Conservation (phyloP, 352 stramenopile species). For the Phytophthora hibernalis region DNA sequence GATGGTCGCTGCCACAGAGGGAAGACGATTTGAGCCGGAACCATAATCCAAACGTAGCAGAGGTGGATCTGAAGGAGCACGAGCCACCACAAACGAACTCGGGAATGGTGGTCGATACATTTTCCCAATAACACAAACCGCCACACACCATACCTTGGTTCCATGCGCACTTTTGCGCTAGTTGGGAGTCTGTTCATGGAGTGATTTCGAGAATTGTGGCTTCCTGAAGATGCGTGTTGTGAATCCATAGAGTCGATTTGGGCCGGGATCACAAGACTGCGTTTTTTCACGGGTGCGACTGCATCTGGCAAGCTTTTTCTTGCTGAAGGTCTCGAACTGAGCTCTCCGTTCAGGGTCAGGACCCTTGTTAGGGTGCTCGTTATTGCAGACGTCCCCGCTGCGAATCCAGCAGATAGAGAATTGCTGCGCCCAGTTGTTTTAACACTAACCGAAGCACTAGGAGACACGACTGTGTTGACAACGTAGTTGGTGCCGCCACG, state of each 20-base stretch:
- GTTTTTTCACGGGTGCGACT: slow-evolving; percentile 2
- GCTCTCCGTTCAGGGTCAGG: slow-evolving; percentile 23
- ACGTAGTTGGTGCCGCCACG: slow-evolving; percentile 29
- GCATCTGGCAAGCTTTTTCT: slow-evolving; percentile 17
- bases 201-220: slow-evolving; percentile 1
- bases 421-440: slow-evolving; percentile 8
- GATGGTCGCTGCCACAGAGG: slow-evolving; percentile 42
- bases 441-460: neutral
- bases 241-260: slow-evolving; percentile 19
- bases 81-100: slow-evolving; percentile 56
- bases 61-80: slow-evolving; percentile 41
- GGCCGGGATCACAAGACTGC: slow-evolving; percentile 25
- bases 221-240: slow-evolving; percentile 8
- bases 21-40: slow-evolving; percentile 65
- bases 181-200: neutral
- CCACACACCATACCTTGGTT: slow-evolving; percentile 9
- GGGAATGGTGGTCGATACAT: slow-evolving; percentile 64
- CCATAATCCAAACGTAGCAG: slow-evolving; percentile 56
- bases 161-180: neutral
- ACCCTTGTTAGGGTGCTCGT: slow-evolving; percentile 27
- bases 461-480: slow-evolving; percentile 17
- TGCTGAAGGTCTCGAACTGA: neutral
- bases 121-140: slow-evolving; percentile 8
- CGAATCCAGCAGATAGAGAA: slow-evolving; percentile 28
- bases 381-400: slow-evolving; percentile 29